These are phyloP conservation scores for Helotiales sp. DNA, from an alignment of 2,329 filamentous ascomycete species.

Conservation along the genomic window DNA sequence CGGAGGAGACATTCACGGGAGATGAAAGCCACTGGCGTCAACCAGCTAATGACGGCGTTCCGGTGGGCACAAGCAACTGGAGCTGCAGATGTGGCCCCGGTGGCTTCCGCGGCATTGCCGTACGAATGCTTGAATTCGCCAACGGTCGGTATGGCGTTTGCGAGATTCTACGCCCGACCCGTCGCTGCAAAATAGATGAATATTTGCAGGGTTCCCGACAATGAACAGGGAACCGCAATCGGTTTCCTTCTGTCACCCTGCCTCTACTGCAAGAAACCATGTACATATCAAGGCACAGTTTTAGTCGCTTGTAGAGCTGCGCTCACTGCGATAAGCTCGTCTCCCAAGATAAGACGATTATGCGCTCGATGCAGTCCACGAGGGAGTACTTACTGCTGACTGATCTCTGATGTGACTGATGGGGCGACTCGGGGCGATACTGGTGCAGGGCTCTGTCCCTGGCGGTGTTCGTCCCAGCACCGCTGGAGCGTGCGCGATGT, in stretches of 20 bases:
- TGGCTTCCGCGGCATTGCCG: conserved; percentile 29
- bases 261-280: background rate
- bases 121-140: conserved; percentile 21
- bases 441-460: background rate
- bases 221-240: background rate
- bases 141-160: conserved; percentile 19
- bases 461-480: background rate
- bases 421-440: background rate
- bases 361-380: background rate
- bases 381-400: background rate
- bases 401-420: background rate
- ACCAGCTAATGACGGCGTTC: conserved; percentile 22
- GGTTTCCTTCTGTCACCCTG: background rate
- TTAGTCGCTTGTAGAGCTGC: background rate
- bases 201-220: background rate
- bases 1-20: conserved; percentile 1
- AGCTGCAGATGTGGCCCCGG: conserved; percentile 13
- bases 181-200: background rate
- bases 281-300: conserved; percentile 1
- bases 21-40: conserved; percentile 27
- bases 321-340: background rate
- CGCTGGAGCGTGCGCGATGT: background rate
- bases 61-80: conserved; percentile 11
- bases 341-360: conserved; percentile 2
- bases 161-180: conserved; percentile 10